Percentiles rank a stretch among this genome's conserved stretches.
These are phyloP conservation scores for Purshia tridentata DNA, from an alignment of 306 rosid genomes.

Conservation along the genomic window DNA sequence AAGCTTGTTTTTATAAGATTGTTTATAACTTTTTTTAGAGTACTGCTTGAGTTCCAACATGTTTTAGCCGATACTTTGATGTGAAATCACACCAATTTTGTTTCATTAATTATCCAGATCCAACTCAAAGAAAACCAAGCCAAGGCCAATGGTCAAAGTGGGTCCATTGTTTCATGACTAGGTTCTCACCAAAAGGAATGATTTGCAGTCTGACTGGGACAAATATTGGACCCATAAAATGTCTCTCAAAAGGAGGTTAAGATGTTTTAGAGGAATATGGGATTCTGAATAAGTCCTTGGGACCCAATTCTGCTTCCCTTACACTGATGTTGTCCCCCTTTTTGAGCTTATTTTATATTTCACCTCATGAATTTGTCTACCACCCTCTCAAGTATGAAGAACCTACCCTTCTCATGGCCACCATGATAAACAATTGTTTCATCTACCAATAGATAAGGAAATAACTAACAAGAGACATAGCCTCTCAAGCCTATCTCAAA, in stretches of 20 bases:
- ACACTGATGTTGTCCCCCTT: conserved; percentile 30
- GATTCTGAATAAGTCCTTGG: conserved; percentile 18
- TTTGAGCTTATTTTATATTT: conserved; percentile 18
- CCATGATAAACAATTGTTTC: background rate
- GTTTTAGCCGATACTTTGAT: background rate
- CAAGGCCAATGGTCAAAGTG: conserved; percentile 43
- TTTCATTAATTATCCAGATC: background rate
- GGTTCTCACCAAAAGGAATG: conserved; percentile 19
- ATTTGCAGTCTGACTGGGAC: conserved; percentile 26
- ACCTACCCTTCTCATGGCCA: background rate
- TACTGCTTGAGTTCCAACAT: too few relatives aligned
- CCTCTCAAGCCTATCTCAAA: background rate
- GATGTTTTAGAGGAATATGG: conserved; percentile 3
- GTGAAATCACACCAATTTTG: conserved; percentile 7
- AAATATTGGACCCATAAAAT: conserved; percentile 12
- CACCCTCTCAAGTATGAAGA: background rate
- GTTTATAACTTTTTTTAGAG: conserved; percentile 11
- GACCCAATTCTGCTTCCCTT: conserved; percentile 16
- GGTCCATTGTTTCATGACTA: conserved; percentile 32
- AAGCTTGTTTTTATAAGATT: conserved; percentile 19
- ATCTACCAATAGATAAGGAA: background rate
- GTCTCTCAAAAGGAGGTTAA: conserved; percentile 27
- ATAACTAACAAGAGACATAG: background rate
- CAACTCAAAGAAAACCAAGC: conserved; percentile 14
- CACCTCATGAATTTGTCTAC: conserved; percentile 21